Base-by-base conservation (phyloP, 805 yeast genomes). In the Scheffersomyces coipomensis region DNA sequence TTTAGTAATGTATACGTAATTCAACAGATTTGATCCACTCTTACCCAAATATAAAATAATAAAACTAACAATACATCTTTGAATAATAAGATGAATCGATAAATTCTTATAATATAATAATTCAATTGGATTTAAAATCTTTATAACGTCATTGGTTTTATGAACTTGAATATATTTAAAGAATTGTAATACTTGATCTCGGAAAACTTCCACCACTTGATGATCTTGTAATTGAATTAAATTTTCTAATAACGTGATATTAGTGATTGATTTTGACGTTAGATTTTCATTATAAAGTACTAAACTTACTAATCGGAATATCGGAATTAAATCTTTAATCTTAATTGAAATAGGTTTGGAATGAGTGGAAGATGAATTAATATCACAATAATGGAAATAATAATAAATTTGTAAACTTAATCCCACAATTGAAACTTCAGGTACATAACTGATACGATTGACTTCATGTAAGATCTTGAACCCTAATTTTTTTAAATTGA, bases 31-130 rank as follows among this genome's bases (percentile, higher is more conserved):
- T 5, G 43, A 35, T 5, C 39, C 37, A 12, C 21, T 5, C 6
- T 25, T n/a, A 15, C 32, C 35, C 19, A 53, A 38, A 13, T 38
- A 31, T 18, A 34, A 31, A n/a, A 58, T 36, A 16, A 54, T 44
- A 33, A 73, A 64, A 19, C 76, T 62, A 3, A 68, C 69, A 39
- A 79, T 65, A 21, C 81, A 68, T 43, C 74, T 76, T 26, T 73
- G 67, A 24, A 78, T 73, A 42, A 79, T 69, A 53, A 78, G 54
- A 54, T 78, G 83, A 30, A 78, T 75, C 8, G 73, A 61, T 52
- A 76, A 74, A 55, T 79, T 79, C 46, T 82, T 76, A 58, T 78
- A 79, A 51, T 76, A 79, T 31, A 77, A 65, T 29, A 79, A 64
- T 56, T 76, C 82, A 58, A 79, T 73, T 9, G 78, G 60, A 46